A percentile compares a stretch with the other conserved stretches of the same genome.
Conservation (phyloP, 2,329 filamentous ascomycete species). For the Dothideomycetes sp. region DNA sequence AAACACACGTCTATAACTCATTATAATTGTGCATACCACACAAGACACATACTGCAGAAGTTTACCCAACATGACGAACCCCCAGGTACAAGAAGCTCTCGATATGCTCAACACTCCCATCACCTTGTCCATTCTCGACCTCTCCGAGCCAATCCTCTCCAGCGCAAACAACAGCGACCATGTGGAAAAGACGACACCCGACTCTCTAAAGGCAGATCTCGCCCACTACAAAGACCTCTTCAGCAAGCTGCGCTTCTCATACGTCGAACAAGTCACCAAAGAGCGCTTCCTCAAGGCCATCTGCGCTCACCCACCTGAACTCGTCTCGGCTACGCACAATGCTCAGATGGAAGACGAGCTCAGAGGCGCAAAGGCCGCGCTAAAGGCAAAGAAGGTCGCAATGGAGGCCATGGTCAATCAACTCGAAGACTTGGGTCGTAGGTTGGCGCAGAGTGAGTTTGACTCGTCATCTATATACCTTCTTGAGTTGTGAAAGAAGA, state of each 20-base stretch:
- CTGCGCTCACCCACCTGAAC: constrained; percentile 76
- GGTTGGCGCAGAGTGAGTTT: constrained; percentile 2
- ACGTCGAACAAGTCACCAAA: constrained; percentile 96
- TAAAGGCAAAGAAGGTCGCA: constrained; percentile 71
- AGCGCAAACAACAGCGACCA: constrained; percentile 31
- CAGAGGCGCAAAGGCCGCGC: constrained; percentile 56
- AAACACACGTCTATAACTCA: constrained; percentile 2
- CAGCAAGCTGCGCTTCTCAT: constrained; percentile 90
- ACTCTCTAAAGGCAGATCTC: constrained; percentile 71
- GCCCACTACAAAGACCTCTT: constrained; percentile 91
- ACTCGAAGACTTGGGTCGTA: constrained; percentile 5
- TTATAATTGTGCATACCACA: too few species aligned
- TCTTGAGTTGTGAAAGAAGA: neutral
- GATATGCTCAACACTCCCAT: constrained; percentile 17
- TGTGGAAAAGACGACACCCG: constrained; percentile 59
- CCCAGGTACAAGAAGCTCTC: neutral
- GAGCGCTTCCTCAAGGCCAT: constrained; percentile 94
- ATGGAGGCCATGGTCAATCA: constrained; percentile 27
- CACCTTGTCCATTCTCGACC: constrained; percentile 48
- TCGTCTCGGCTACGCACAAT: constrained; percentile 77
- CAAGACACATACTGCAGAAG: too few species aligned
- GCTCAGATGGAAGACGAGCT: constrained; percentile 62
- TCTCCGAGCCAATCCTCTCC: constrained; percentile 24
- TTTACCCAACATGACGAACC: too few species aligned
- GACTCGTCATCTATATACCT: neutral